Evolutionary conservation across 106 monocot species (phyloP).

Genomic region (Dactylorhiza incarnata): DNA sequence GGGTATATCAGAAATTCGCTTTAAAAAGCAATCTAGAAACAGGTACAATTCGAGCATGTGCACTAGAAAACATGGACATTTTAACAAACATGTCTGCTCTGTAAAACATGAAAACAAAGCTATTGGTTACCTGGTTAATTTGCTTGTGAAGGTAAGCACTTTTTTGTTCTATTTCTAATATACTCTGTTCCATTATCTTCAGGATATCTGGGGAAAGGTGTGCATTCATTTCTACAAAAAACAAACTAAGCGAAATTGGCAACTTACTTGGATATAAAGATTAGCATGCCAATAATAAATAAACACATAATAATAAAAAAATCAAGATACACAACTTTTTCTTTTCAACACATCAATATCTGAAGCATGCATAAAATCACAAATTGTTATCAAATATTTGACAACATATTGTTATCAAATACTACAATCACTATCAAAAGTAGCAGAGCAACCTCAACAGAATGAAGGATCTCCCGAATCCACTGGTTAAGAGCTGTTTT

Average conservation of each 20-base stretch:
- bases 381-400: not conserved
- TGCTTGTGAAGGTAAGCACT: constrained; percentile 29
- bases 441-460: not conserved
- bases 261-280: not conserved
- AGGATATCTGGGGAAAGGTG: constrained; percentile 23
- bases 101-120: not conserved
- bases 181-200: constrained; percentile 49
- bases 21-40: not conserved
- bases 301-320: not conserved
- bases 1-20: not conserved
- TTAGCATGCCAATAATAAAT: not conserved
- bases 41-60: not conserved
- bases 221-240: constrained; percentile 2
- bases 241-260: not conserved
- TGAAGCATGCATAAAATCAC: not conserved
- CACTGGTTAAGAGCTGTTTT: not conserved
- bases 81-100: not conserved
- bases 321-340: not conserved
- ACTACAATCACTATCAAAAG: not conserved
- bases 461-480: not conserved
- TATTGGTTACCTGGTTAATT: constrained; percentile 35
- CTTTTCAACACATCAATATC: not conserved
- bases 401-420: not conserved
- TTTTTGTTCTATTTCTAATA: constrained; percentile 39
- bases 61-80: not conserved